Percentiles rank a stretch among this genome's conserved stretches.
Conservation (phyloP, 2,329 filamentous ascomycete genomes). For the Xylariaceae sp. region DNA sequence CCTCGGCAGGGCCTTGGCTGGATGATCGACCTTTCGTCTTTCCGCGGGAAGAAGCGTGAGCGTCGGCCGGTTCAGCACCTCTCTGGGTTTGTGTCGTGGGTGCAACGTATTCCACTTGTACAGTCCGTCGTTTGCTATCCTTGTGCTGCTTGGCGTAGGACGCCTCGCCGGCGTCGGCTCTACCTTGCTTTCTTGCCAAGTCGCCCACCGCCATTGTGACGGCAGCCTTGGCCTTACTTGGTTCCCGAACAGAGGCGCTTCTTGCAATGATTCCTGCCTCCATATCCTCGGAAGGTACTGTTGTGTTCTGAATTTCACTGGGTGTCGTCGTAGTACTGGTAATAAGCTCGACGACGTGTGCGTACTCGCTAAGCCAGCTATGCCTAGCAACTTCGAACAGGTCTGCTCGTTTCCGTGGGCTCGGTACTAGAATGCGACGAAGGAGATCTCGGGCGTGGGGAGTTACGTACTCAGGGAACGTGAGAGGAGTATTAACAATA, state of each 20-base stretch:
- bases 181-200: conserved; percentile 66
- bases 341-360: conserved; percentile 94
- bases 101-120: conserved; percentile 96
- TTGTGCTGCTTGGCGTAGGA: conserved; percentile 60
- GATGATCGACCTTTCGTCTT: conserved; percentile 50
- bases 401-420: conserved; percentile 90
- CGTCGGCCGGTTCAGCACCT: conserved; percentile 44
- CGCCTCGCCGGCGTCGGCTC: conserved; percentile 61
- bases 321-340: conserved; percentile 90
- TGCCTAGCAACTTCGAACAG: conserved; percentile 95
- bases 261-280: conserved; percentile 65
- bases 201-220: conserved; percentile 50
- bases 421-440: conserved; percentile 87
- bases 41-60: conserved; percentile 27
- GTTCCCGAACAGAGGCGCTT: conserved; percentile 88
- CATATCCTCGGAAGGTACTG: conserved; percentile 54
- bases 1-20: conserved; percentile 48
- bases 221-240: conserved; percentile 61
- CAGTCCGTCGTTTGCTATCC: conserved; percentile 86
- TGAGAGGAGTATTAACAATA: conserved; percentile 93
- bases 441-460: conserved; percentile 91
- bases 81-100: conserved; percentile 81
- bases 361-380: conserved; percentile 96
- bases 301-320: conserved; percentile 76
- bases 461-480: conserved; percentile 97